Evolutionary conservation across 2,329 filamentous ascomycete genomes (phyloP).

Genomic region (Ophiostoma quercus): DNA sequence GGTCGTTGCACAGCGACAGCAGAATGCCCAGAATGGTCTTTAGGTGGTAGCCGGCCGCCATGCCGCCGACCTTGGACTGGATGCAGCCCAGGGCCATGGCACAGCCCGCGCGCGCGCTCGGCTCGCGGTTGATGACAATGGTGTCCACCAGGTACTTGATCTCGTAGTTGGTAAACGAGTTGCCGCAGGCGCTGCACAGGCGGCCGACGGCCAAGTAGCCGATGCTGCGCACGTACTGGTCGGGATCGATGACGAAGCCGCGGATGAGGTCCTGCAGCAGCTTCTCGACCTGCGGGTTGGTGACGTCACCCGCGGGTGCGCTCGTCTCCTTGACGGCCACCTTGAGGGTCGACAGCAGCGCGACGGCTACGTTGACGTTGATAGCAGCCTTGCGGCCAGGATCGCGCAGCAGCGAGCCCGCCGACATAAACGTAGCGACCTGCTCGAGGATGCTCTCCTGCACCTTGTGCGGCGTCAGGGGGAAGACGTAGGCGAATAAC

Average conservation of each 20-base stretch:
- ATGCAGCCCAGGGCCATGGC: slow-evolving; percentile 91
- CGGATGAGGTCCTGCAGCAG: slow-evolving; percentile 70
- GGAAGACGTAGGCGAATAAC: slow-evolving; percentile 85
- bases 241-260: slow-evolving; percentile 72
- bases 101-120: slow-evolving; percentile 86
- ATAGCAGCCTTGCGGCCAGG: slow-evolving; percentile 85
- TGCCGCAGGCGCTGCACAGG: slow-evolving; percentile 78
- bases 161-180: slow-evolving; percentile 79
- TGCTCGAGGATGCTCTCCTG: slow-evolving; percentile 96
- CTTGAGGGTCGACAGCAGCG: slow-evolving; percentile 72
- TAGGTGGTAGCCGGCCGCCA: slow-evolving; percentile 92
- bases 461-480: slow-evolving; percentile 81
- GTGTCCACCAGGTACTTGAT: slow-evolving; percentile 86
- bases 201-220: slow-evolving; percentile 81
- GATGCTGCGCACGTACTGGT: slow-evolving; percentile 79
- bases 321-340: slow-evolving; percentile 77
- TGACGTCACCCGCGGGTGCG: slow-evolving; percentile 67
- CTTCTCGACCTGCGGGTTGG: slow-evolving; percentile 70
- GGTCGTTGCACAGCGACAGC: slow-evolving; percentile 96
- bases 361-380: slow-evolving; percentile 80
- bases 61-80: slow-evolving; percentile 90
- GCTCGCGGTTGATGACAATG: slow-evolving; percentile 89
- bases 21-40: slow-evolving; percentile 96
- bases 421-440: slow-evolving; percentile 80
- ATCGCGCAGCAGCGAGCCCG: slow-evolving; percentile 73